Evolutionary conservation across 2,329 filamentous ascomycete species (phyloP).

Genomic region (Ramichloridium luteum): DNA sequence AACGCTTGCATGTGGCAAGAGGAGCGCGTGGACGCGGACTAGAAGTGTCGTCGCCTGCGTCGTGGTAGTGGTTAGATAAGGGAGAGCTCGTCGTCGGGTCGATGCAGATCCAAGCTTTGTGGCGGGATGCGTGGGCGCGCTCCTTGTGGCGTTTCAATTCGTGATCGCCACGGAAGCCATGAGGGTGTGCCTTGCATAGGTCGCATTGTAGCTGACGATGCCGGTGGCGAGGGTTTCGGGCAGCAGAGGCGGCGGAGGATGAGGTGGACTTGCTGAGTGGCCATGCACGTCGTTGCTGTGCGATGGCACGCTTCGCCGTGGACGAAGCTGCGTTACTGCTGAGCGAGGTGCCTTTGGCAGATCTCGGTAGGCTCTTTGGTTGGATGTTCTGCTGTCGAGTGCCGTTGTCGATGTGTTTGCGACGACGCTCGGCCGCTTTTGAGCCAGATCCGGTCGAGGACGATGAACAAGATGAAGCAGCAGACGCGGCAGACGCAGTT

Average conservation of each 20-base stretch:
- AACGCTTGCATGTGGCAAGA: constrained; percentile 73
- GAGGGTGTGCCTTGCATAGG: constrained; percentile 57
- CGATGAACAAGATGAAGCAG: constrained; percentile 7
- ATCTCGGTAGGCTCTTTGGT: constrained; percentile 15
- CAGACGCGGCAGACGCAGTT: constrained; percentile 14
- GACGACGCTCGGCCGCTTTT: constrained; percentile 18
- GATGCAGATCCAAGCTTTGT: constrained; percentile 52
- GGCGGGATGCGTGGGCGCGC: constrained; percentile 51
- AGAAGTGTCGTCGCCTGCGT: too few relatives aligned
- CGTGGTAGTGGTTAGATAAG: too few relatives aligned
- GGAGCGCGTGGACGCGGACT: constrained; percentile 40
- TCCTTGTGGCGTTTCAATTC: constrained; percentile 47
- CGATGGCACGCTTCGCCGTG: neutral
- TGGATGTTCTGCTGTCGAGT: constrained; percentile 17
- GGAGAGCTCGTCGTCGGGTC: constrained; percentile 35
- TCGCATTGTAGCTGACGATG: constrained; percentile 60
- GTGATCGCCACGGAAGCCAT: constrained; percentile 77
- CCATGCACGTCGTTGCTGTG: constrained; percentile 29
- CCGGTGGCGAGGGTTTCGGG: constrained; percentile 50
- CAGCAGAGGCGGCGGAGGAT: constrained; percentile 33
- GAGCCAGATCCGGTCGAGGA: constrained; percentile 2
- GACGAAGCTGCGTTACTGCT: neutral
- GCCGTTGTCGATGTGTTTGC: constrained; percentile 22
- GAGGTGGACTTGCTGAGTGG: constrained; percentile 4
- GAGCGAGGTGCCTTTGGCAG: constrained; percentile 4